Evolutionary conservation across 257 asterid species (phyloP).

Genomic region (Solanum infundibuliforme): DNA sequence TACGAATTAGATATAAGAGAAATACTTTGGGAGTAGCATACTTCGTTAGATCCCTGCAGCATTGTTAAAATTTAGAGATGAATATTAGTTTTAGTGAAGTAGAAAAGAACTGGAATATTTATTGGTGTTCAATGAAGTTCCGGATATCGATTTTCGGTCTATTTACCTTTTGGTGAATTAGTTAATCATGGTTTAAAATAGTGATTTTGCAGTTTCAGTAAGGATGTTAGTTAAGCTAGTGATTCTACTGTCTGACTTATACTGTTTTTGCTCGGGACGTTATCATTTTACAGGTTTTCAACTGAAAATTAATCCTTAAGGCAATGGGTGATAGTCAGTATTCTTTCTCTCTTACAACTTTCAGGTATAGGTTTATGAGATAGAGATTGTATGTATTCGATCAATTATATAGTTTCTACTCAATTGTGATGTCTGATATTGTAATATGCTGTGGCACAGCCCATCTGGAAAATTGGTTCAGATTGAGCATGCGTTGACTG

Average conservation of each 20-base stretch:
- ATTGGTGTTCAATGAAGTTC: not conserved
- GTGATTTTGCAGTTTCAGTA: not conserved
- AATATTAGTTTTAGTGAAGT: not conserved
- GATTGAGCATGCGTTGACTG: constrained; percentile 96
- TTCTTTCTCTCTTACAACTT: constrained; percentile 97
- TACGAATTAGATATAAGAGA: not conserved
- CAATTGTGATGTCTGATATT: not conserved
- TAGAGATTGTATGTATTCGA: not conserved
- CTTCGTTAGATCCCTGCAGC: not conserved
- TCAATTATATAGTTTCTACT: not conserved
- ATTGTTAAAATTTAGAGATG: not conserved
- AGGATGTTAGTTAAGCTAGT: not conserved
- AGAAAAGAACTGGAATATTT: not conserved
- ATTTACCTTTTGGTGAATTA: not conserved
- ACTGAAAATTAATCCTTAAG: not conserved
- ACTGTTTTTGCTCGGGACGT: not conserved
- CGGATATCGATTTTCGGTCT: not conserved
- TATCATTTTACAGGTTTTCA: not conserved
- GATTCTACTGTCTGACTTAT: not conserved
- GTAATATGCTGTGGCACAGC: constrained; percentile 9
- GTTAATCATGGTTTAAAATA: not conserved
- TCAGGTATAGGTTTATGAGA: constrained; percentile 46
- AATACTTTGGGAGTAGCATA: too few species aligned
- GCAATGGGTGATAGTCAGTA: constrained; percentile 98
- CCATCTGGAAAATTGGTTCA: constrained; percentile 99